These are phyloP conservation scores for Tubosaeta brunneosetosa DNA, from an alignment of 768 basidiomycete genomes.

Conservation along the genomic window DNA sequence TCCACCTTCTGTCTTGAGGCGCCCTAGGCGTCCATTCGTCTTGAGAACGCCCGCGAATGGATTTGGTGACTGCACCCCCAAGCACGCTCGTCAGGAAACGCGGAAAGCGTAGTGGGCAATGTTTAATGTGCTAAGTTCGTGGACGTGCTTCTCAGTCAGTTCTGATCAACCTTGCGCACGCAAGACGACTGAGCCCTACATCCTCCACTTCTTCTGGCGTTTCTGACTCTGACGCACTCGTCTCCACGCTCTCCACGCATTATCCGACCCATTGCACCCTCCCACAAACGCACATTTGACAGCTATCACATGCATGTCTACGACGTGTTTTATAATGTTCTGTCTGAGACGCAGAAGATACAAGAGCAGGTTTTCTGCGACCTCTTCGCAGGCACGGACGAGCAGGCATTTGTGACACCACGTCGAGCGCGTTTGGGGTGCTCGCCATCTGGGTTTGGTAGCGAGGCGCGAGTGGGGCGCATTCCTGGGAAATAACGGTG, in stretches of 20 bases:
- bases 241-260: neutral
- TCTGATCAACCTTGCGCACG: slow-evolving; percentile 1
- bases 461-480: slow-evolving; percentile 30
- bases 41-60: no score
- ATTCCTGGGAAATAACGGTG: slow-evolving; percentile 47
- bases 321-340: slow-evolving; percentile 47
- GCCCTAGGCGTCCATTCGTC: no score
- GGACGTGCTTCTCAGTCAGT: neutral
- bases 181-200: slow-evolving; percentile 27
- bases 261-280: no score
- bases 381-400: slow-evolving; percentile 30
- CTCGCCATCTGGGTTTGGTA: slow-evolving; percentile 31
- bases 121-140: neutral
- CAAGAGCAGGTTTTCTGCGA: slow-evolving; percentile 43
- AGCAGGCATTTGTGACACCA: slow-evolving; percentile 38
- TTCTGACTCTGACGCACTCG: slow-evolving; percentile 44
- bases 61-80: no score
- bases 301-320: slow-evolving; percentile 47
- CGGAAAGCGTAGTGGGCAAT: no score
- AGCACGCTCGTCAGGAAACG: no score
- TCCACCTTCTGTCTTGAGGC: no score
- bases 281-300: slow-evolving; percentile 24
- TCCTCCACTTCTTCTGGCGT: slow-evolving; percentile 45
- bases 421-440: slow-evolving; percentile 36
- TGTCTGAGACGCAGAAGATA: slow-evolving; percentile 42